These are phyloP conservation scores for Fusarium praegraminearum DNA, from an alignment of 2,329 filamentous ascomycete species.

Conservation along the genomic window DNA sequence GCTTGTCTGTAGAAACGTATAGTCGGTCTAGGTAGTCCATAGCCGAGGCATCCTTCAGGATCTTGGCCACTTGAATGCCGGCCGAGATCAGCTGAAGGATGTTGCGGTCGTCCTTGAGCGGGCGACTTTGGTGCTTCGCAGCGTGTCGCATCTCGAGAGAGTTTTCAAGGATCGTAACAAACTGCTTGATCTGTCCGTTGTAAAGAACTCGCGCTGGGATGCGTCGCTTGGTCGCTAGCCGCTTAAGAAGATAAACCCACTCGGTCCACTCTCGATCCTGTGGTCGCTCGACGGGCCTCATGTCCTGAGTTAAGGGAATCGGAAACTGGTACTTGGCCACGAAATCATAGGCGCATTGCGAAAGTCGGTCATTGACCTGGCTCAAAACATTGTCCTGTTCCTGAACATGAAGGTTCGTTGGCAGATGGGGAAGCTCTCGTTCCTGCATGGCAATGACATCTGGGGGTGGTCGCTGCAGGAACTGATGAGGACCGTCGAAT, in stretches of 20 bases:
- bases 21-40: constrained; percentile 86
- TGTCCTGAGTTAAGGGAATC: constrained; percentile 84
- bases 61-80: constrained; percentile 87
- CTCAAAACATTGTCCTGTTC: constrained; percentile 86
- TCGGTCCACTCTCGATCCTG: constrained; percentile 90
- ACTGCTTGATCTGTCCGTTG: constrained; percentile 91
- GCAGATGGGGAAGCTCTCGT: constrained; percentile 82
- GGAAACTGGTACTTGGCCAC: constrained; percentile 93
- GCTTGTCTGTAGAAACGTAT: constrained; percentile 83
- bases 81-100: constrained; percentile 89
- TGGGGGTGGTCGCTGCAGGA: constrained; percentile 77
- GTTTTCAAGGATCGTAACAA: constrained; percentile 89
- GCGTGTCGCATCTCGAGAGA: constrained; percentile 89
- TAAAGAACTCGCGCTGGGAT: constrained; percentile 87
- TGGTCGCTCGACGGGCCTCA: constrained; percentile 79
- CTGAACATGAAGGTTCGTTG: constrained; percentile 83
- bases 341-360: constrained; percentile 89
- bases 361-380: constrained; percentile 85
- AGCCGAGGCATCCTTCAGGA: constrained; percentile 83
- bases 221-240: constrained; percentile 85
- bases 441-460: constrained; percentile 81
- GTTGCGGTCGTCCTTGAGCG: constrained; percentile 88
- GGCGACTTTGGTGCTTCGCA: constrained; percentile 83
- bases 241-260: constrained; percentile 89
- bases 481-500: constrained; percentile 88